Evolutionary conservation across 306 rosid genomes (phyloP), one percentile per base, ranked within the genome.

Genomic region (Spatholobus suberectus): DNA sequence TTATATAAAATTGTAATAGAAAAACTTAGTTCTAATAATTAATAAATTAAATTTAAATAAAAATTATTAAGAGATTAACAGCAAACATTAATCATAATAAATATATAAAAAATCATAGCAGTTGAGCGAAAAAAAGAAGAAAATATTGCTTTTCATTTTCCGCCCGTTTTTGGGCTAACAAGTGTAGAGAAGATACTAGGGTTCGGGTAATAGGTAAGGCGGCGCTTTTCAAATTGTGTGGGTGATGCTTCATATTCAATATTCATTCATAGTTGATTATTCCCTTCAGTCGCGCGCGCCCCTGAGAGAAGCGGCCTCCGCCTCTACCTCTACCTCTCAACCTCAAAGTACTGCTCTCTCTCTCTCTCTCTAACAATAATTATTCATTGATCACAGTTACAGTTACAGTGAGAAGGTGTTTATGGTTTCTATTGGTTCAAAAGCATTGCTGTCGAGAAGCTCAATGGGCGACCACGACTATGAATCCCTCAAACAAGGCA

Each of bases 401-500:
- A 29, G 70, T 15, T 0, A 14, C 13, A 5, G 43, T 37, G 41
- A 5, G 32, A 29, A 1, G 0, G 32, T 18, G 38, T 5, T 29
- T 78, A 84, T 89, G 92, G 93, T 89, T 77, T 81, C 85, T 62
- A 44, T 86, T 72, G 90, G 91, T 85, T 92, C 88, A 61, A 86
- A 86, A 84, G 87, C 91, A 62, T 79, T 90, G 74, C 63, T 90
- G 13, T 82, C 75, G 26, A 80, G 85, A 71, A 54, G 52, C 37
- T 51, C 76, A 77, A 91, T 90, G 98, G 91, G 92, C 8, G 82
- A 81, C 51, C 87, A 84, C 59, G 88, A 87, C 40, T 67, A 82
- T 35, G 73, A 58, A 63, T 70, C 78, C 7, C 43, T 20, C 63
- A 85, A 75, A 29, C 77, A 44, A 17, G 83, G 85, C 17, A 86